Percentiles rank a stretch among this genome's conserved stretches.
Conservation (phyloP, 2,329 filamentous ascomycete genomes). For the Apiospora malaysiana region DNA sequence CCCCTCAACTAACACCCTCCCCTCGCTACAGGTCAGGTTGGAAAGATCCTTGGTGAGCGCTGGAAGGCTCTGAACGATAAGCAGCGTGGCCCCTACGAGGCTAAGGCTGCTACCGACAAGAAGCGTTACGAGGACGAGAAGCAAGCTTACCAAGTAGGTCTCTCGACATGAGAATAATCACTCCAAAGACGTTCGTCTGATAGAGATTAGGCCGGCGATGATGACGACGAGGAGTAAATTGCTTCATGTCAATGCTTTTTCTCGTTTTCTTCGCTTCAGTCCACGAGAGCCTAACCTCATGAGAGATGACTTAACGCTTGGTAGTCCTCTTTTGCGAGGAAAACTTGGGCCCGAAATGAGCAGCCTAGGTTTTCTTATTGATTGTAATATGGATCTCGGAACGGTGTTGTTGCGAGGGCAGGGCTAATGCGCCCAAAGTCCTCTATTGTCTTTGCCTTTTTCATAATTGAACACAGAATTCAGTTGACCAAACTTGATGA, state of each 20-base stretch:
- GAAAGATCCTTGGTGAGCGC: slow-evolving; percentile 96
- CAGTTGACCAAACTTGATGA: slow-evolving; percentile 10
- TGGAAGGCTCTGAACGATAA: slow-evolving; percentile 97
- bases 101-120: slow-evolving; percentile 96
- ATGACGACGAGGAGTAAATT: slow-evolving; percentile 48
- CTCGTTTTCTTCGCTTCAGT: slow-evolving; percentile 32
- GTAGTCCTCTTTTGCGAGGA: slow-evolving; percentile 11
- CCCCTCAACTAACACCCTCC: slow-evolving; percentile 23
- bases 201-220: slow-evolving; percentile 53
- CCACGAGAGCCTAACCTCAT: slow-evolving; percentile 22
- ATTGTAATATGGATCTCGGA: slow-evolving; percentile 28
- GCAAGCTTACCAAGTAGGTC: slow-evolving; percentile 73
- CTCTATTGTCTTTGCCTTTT: slow-evolving; percentile 19
- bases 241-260: slow-evolving; percentile 1
- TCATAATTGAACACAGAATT: neutral
- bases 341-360: slow-evolving; percentile 7
- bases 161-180: neutral
- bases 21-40: slow-evolving; percentile 76
- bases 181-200: slow-evolving; percentile 34
- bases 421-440: slow-evolving; percentile 10
- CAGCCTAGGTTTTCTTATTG: slow-evolving; percentile 23
- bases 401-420: slow-evolving; percentile 24
- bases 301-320: slow-evolving; percentile 19
- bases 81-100: slow-evolving; percentile 92
- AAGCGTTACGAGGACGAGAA: slow-evolving; percentile 99